phyloP scores from a whole-genome alignment of 495 filamentous ascomycete species.

The Polyplosphaeria fusca region DNA sequence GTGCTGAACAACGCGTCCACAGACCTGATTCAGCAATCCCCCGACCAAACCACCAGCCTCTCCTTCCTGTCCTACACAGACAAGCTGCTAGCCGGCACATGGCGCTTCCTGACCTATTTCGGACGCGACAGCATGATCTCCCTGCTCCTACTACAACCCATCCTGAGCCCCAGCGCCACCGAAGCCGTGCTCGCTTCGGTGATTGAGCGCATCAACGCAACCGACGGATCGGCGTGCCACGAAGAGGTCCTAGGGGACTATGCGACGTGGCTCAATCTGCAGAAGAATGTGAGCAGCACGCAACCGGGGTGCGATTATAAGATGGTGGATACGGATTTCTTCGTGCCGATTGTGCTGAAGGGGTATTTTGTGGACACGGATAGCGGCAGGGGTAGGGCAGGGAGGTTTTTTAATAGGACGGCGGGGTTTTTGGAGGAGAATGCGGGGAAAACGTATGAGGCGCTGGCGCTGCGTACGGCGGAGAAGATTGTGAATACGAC shows the following conservation, averaged over 20 bases:
- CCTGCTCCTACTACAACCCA: constrained; percentile 53
- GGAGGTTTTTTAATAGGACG: constrained; percentile 49
- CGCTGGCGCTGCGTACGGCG: constrained; percentile 52
- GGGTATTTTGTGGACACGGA: constrained; percentile 55
- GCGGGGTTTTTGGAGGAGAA: constrained; percentile 50
- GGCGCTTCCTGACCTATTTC: constrained; percentile 67
- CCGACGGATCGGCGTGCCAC: constrained; percentile 60
- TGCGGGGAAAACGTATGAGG: constrained; percentile 49
- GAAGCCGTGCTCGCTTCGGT: constrained; percentile 61
- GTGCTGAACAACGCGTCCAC: constrained; percentile 51
- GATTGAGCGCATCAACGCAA: constrained; percentile 57
- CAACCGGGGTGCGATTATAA: constrained; percentile 57
- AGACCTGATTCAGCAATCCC: constrained; percentile 46
- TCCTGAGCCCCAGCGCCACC: constrained; percentile 56
- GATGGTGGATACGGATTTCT: constrained; percentile 68
- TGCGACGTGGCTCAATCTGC: constrained; percentile 56
- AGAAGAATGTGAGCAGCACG: constrained; percentile 52
- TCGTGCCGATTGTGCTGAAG: constrained; percentile 55
- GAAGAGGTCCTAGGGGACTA: constrained; percentile 68
- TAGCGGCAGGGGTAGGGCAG: constrained; percentile 43
- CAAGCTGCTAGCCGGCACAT: constrained; percentile 63
- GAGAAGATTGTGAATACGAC: constrained; percentile 58
- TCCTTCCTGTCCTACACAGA: constrained; percentile 61
- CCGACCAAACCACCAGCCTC: constrained; percentile 51
- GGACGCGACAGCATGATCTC: constrained; percentile 64